phyloP scores from a whole-genome alignment of 2,329 filamentous ascomycete genomes.

The Xylariales sp. region DNA sequence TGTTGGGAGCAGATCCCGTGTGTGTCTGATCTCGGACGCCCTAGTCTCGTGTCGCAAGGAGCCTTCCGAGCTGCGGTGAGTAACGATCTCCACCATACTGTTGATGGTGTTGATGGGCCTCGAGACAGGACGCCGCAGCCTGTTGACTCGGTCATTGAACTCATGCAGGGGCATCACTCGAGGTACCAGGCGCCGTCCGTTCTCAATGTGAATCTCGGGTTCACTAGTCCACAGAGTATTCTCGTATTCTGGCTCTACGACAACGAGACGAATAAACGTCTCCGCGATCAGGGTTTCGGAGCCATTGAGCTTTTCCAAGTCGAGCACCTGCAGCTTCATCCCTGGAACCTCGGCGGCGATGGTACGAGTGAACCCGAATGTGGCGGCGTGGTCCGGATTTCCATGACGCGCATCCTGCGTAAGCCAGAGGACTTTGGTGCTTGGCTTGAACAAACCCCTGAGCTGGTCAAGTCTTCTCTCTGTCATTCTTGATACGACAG shows the following conservation, averaged over 20 bases:
- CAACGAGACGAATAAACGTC: slow-evolving; percentile 14
- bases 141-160: slow-evolving; percentile 34
- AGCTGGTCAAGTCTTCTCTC: slow-evolving; percentile 22
- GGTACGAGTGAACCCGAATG: slow-evolving; percentile 26
- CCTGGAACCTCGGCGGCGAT: slow-evolving; percentile 24
- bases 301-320: slow-evolving; percentile 16
- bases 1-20: no score
- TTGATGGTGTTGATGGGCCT: slow-evolving; percentile 28
- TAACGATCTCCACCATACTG: slow-evolving; percentile 24
- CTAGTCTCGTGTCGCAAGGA: no score
- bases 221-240: slow-evolving; percentile 27
- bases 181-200: slow-evolving; percentile 29
- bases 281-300: slow-evolving; percentile 14
- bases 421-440: slow-evolving; percentile 23
- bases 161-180: slow-evolving; percentile 34
- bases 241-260: not conserved
- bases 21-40: no score
- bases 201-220: slow-evolving; percentile 33
- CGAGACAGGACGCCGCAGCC: slow-evolving; percentile 30
- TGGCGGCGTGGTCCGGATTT: slow-evolving; percentile 23
- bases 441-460: slow-evolving; percentile 17
- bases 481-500: slow-evolving; percentile 31
- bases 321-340: slow-evolving; percentile 22
- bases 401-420: slow-evolving; percentile 15
- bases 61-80: no score